Evolutionary conservation across 2,329 filamentous ascomycete species (phyloP).

Genomic region (Golovinomyces cichoracearum): DNA sequence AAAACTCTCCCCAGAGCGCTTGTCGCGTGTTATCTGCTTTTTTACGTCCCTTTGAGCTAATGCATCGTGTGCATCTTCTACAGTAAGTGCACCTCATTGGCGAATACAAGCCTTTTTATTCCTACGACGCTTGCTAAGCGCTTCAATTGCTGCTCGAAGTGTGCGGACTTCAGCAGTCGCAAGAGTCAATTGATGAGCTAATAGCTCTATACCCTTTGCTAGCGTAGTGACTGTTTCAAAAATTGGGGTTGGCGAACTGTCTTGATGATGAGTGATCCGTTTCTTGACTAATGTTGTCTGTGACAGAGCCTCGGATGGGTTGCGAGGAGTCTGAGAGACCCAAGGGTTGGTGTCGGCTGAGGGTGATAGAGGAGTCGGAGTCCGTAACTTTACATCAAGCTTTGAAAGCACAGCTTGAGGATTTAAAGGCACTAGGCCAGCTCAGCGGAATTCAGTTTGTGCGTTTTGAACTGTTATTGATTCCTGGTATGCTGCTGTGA

Average conservation of each 20-base stretch:
- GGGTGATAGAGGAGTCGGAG: background rate
- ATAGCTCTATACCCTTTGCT: background rate
- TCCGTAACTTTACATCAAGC: constrained; percentile 9
- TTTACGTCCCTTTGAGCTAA: constrained; percentile 5
- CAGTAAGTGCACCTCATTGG: constrained; percentile 5
- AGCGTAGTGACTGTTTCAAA: background rate
- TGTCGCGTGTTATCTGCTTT: background rate
- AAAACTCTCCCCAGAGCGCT: background rate
- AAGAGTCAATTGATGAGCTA: background rate
- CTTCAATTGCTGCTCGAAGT: constrained; percentile 3
- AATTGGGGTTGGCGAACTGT: background rate
- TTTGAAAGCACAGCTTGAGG: constrained; percentile 2
- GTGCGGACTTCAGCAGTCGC: constrained; percentile 2
- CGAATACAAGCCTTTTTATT: constrained; percentile 6
- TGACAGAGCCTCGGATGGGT: constrained; percentile 1
- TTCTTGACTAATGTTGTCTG: constrained; percentile 3
- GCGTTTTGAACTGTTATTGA: constrained; percentile 13
- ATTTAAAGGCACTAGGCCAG: constrained; percentile 14
- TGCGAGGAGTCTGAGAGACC: constrained; percentile 2
- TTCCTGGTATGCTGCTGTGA: constrained; percentile 9
- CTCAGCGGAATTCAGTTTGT: constrained; percentile 11
- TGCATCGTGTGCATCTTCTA: constrained; percentile 4
- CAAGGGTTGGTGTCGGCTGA: constrained; percentile 1
- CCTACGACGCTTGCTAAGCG: constrained; percentile 5
- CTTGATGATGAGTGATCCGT: constrained; percentile 2